Evolutionary conservation across 345 rosid genomes (phyloP).

Genomic region (Heritiera littoralis): DNA sequence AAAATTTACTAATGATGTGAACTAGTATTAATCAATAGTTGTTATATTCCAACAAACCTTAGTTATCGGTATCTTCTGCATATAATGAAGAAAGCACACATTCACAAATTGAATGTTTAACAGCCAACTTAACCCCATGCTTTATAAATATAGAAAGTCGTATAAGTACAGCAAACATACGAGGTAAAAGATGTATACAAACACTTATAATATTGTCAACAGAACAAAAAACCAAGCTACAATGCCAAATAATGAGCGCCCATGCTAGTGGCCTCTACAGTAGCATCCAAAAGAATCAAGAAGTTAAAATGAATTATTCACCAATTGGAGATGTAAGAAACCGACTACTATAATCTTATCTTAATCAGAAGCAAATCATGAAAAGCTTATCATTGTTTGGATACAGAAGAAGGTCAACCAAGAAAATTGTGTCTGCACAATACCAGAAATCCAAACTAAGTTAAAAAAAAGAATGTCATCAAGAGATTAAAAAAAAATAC

Average conservation of each 20-base stretch:
- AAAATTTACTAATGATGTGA: too few relatives aligned
- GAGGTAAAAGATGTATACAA: conserved; percentile 94
- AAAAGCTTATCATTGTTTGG: conserved; percentile 86
- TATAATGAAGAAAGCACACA: neutral
- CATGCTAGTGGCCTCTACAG: conserved; percentile 90
- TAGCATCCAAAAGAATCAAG: conserved; percentile 24
- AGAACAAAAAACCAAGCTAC: conserved; percentile 94
- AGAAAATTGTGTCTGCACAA: conserved; percentile 91
- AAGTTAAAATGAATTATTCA: conserved; percentile 19
- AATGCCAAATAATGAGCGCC: conserved; percentile 95
- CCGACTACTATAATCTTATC: conserved; percentile 41
- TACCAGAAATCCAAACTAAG: conserved; percentile 72
- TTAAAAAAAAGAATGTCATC: too few relatives aligned
- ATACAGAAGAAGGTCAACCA: conserved; percentile 78
- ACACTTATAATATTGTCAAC: conserved; percentile 87
- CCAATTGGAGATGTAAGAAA: conserved; percentile 10
- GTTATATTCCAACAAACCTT: neutral
- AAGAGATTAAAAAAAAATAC: too few relatives aligned
- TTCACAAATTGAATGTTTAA: neutral
- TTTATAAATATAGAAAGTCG: neutral
- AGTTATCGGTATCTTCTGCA: neutral
- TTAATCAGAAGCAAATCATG: conserved; percentile 98
- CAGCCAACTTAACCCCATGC: too few relatives aligned
- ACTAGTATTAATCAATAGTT: neutral
- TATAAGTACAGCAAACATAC: conserved; percentile 40